Percentiles rank a stretch among this genome's conserved stretches.
These are phyloP conservation scores for Dothistroma pini DNA, from an alignment of 2,329 filamentous ascomycete genomes.

Conservation along the genomic window DNA sequence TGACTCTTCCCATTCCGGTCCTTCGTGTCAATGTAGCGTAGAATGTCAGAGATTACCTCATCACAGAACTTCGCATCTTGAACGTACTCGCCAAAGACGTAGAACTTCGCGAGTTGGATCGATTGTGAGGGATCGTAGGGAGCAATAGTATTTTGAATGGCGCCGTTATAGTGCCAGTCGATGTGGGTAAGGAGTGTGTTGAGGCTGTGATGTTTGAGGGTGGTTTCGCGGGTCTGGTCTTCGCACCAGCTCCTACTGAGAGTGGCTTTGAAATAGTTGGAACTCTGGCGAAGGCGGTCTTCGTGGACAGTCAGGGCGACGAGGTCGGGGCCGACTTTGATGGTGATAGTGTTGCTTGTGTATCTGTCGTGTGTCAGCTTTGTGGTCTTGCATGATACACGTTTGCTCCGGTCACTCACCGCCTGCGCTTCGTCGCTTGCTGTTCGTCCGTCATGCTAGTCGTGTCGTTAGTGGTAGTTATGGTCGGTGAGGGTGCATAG, in stretches of 20 bases:
- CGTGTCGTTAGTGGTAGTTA: not conserved
- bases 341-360: not conserved
- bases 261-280: constrained; percentile 8
- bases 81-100: constrained; percentile 13
- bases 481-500: not conserved
- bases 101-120: not conserved
- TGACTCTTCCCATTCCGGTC: too few species aligned
- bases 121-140: not conserved
- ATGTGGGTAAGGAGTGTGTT: constrained; percentile 5
- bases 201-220: constrained; percentile 1
- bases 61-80: constrained; percentile 9
- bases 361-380: not conserved
- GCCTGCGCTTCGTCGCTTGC: not conserved
- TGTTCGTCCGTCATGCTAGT: not conserved
- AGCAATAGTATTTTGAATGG: not conserved
- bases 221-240: constrained; percentile 1
- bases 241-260: constrained; percentile 10
- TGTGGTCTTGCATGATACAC: not conserved
- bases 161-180: constrained; percentile 6
- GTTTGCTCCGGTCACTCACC: not conserved
- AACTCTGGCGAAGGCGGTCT: not conserved
- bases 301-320: not conserved
- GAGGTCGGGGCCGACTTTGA: not conserved
- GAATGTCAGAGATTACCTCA: constrained; percentile 1
- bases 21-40: not conserved